Base-by-base conservation (phyloP, 1,284 basidiomycete species). In the Fistulinella staudtii region DNA sequence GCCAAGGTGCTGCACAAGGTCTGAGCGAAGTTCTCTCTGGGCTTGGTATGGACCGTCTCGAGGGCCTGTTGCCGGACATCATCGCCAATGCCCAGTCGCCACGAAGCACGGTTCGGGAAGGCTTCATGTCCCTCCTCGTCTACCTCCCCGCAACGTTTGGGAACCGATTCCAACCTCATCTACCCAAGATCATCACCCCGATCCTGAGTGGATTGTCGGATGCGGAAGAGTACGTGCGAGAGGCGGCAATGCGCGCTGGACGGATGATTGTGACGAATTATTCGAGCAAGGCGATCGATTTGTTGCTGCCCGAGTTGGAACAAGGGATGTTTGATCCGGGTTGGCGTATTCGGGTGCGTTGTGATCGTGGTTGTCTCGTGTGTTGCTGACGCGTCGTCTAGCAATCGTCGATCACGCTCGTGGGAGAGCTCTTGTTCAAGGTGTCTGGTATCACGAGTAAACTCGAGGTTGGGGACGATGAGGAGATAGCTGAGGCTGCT, bases 231-330 rank as follows among this genome's bases (percentile, higher is more conserved):
- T 93, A 88, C 58, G 91, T 94, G 6, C 79, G 93, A 36, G 93
- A 97, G 52, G 94, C 95, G 13, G 94, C 95, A 5, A 97, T 99
- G 94, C 82, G 92, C 29, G 95, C 96, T n/a, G 95, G 95, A 51
- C 80, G 95, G 54, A 99, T 99, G 94, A 89, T 99, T 56, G 92
- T 99, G 52, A 88, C 85, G 49, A 97, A 97, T 68, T 97, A 99
- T 71, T 89, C 93, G 21, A 80, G 64, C 62, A 89, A 85, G 63
- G 95, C 96, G 4, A 91, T 99, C 45, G 95, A 99, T 54, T 74
- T 99, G 23, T 75, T 99, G 5, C 72, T 99, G 22, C 96, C 95
- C 4, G 93, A 98, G 65, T 80, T 99, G 38, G 94, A 99, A 67
- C 80, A 78, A 39, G 93, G 94, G 6, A 91, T 99, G 81, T 94